Evolutionary conservation across 225 moss, liverwort and hornwort species (phyloP).

Genomic region (Physcomitrellopsis africana): DNA sequence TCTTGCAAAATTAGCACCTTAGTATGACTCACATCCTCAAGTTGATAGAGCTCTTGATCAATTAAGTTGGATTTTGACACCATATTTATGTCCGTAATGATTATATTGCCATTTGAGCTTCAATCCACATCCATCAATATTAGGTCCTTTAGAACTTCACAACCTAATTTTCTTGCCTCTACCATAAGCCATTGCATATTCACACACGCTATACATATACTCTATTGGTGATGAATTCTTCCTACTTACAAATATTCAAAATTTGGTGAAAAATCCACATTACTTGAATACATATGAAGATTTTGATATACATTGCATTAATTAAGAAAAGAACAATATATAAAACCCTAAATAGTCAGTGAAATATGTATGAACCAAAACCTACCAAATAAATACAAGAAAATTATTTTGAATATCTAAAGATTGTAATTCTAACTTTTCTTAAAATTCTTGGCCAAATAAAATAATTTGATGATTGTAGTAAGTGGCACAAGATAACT

Average conservation of each 20-base stretch:
- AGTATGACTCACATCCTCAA: too few relatives aligned
- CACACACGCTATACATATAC: slow-evolving; percentile 3
- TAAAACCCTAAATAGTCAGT: not conserved
- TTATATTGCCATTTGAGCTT: too few relatives aligned
- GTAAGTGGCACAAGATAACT: slow-evolving; percentile 65
- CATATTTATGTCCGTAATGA: too few relatives aligned
- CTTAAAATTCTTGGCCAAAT: slow-evolving; percentile 89
- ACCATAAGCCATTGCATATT: slow-evolving; percentile 90
- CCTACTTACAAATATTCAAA: too few relatives aligned
- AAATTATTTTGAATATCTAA: too few relatives aligned
- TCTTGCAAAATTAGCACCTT: too few relatives aligned
- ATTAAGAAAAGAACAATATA: not conserved
- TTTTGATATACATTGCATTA: too few relatives aligned
- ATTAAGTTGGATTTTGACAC: too few relatives aligned
- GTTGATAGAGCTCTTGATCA: too few relatives aligned
- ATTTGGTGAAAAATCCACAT: too few relatives aligned
- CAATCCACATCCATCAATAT: slow-evolving; percentile 97
- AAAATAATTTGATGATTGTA: slow-evolving; percentile 84
- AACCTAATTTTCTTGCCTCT: slow-evolving; percentile 92
- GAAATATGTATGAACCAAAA: not conserved
- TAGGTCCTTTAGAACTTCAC: slow-evolving; percentile 83
- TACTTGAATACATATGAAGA: not conserved
- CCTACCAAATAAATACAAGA: not conserved
- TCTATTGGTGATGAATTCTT: slow-evolving; percentile 13
- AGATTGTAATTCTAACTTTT: too few relatives aligned